Conservation (phyloP, 805 yeast species). For the Candida argentea region DNA sequence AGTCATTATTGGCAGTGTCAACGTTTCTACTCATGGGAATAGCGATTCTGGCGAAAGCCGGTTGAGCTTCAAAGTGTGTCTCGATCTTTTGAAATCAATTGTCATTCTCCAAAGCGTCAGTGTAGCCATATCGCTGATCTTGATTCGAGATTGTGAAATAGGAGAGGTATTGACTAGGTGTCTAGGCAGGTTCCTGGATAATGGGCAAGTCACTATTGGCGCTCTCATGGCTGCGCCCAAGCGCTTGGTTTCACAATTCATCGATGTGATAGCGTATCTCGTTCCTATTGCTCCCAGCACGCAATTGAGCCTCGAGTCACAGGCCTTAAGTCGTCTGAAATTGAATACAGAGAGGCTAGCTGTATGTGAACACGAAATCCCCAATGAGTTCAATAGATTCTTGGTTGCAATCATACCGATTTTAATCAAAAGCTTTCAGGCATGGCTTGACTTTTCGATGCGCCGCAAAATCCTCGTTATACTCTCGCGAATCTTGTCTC, state of each 20-base stretch:
- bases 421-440: constrained; percentile 54
- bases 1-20: constrained; percentile 16
- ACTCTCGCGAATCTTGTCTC: constrained; percentile 40
- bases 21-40: constrained; percentile 12
- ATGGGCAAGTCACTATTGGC: constrained; percentile 41
- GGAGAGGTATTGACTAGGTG: constrained; percentile 40
- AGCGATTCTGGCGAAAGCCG: constrained; percentile 11
- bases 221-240: constrained; percentile 66
- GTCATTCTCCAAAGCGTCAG: constrained; percentile 32
- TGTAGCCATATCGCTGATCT: constrained; percentile 29
- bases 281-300: constrained; percentile 46
- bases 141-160: constrained; percentile 40
- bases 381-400: constrained; percentile 22
- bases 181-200: constrained; percentile 40
- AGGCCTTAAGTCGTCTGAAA: too few relatives aligned
- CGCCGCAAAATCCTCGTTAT: constrained; percentile 48
- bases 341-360: constrained; percentile 23
- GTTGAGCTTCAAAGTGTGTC: constrained; percentile 26
- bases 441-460: constrained; percentile 59
- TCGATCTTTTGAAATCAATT: constrained; percentile 34
- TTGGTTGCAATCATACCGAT: constrained; percentile 39
- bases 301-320: too few relatives aligned
- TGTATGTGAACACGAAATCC: constrained; percentile 16
- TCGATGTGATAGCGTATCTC: constrained; percentile 46
- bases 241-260: constrained; percentile 44